Percentiles rank a stretch among this genome's conserved stretches.
Evolutionary conservation across 2,329 filamentous ascomycete genomes (phyloP).

Genomic region (Colletotrichum phormii): DNA sequence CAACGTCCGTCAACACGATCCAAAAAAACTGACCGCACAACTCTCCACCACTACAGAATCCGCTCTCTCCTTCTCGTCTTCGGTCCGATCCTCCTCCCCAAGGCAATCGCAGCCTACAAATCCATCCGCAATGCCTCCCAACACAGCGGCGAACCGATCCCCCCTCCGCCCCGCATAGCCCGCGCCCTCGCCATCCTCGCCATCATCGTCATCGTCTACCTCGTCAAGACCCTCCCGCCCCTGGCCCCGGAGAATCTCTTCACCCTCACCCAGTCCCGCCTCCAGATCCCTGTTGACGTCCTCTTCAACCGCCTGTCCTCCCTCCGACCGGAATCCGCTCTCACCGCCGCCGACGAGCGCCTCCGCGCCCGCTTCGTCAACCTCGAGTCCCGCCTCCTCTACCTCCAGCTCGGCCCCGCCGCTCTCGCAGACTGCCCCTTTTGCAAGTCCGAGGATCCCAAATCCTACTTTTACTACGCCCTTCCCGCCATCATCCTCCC

Average conservation of each 20-base stretch:
- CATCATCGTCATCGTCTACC: slow-evolving; percentile 55
- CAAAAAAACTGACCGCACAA: not conserved
- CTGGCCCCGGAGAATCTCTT: slow-evolving; percentile 88
- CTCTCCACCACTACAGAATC: slow-evolving; percentile 51
- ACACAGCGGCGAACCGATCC: slow-evolving; percentile 60
- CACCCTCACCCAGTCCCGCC: slow-evolving; percentile 78
- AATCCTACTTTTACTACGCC: slow-evolving; percentile 83
- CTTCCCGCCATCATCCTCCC: slow-evolving; percentile 78
- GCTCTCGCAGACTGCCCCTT: slow-evolving; percentile 83
- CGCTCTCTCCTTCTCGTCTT: slow-evolving; percentile 71
- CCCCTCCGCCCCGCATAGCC: slow-evolving; percentile 67
- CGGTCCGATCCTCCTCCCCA: slow-evolving; percentile 78
- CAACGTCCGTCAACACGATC: not conserved
- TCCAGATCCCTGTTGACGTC: slow-evolving; percentile 87
- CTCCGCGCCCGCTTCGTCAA: slow-evolving; percentile 77
- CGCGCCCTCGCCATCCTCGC: slow-evolving; percentile 72
- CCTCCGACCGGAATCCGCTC: slow-evolving; percentile 58
- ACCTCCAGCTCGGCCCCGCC: slow-evolving; percentile 84
- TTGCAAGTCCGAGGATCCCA: slow-evolving; percentile 77
- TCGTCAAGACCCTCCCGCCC: slow-evolving; percentile 72
- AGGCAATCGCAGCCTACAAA: slow-evolving; percentile 73
- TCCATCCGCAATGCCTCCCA: slow-evolving; percentile 58
- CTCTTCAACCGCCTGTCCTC: slow-evolving; percentile 80
- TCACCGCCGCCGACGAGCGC: slow-evolving; percentile 71
- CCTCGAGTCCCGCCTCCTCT: slow-evolving; percentile 80